Conservation (phyloP, 805 yeast species). For the Diddensiella caesifluorescens region DNA sequence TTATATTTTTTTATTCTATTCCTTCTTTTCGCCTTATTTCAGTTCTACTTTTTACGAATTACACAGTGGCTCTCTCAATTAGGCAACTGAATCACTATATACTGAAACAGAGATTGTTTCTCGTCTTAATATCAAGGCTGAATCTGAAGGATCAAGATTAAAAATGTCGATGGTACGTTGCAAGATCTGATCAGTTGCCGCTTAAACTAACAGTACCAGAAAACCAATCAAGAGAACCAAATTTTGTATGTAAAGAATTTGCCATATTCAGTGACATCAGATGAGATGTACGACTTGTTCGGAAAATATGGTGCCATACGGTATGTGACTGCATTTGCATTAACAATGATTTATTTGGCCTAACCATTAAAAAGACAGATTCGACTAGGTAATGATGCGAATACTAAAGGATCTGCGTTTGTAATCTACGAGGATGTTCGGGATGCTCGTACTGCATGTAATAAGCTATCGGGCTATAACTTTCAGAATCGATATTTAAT, state of each 20-base stretch:
- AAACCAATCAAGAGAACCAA: too few species aligned
- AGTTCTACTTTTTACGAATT: too few species aligned
- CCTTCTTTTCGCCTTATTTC: too few species aligned
- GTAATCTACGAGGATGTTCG: conserved; percentile 47
- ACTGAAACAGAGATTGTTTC: too few species aligned
- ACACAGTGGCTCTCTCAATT: too few species aligned
- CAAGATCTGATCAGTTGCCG: too few species aligned
- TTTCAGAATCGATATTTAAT: conserved; percentile 55
- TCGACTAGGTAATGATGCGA: conserved; percentile 38
- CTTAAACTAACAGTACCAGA: too few species aligned
- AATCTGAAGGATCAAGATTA: too few species aligned
- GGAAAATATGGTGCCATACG: conserved; percentile 51
- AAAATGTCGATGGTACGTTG: too few species aligned
- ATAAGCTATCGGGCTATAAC: conserved; percentile 56
- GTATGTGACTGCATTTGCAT: conserved; percentile 12
- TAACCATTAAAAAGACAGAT: conserved; percentile 37
- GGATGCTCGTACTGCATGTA: conserved; percentile 47
- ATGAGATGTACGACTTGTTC: conserved; percentile 47
- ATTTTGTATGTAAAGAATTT: conserved; percentile 51
- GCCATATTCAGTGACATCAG: conserved; percentile 45
- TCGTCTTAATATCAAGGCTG: too few species aligned
- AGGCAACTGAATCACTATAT: too few species aligned
- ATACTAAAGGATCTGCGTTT: conserved; percentile 48
- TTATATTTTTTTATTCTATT: conserved; percentile 18
- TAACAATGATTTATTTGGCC: neutral